Conservation (phyloP, 768 basidiomycete species). For the Auriculariales sp. region DNA sequence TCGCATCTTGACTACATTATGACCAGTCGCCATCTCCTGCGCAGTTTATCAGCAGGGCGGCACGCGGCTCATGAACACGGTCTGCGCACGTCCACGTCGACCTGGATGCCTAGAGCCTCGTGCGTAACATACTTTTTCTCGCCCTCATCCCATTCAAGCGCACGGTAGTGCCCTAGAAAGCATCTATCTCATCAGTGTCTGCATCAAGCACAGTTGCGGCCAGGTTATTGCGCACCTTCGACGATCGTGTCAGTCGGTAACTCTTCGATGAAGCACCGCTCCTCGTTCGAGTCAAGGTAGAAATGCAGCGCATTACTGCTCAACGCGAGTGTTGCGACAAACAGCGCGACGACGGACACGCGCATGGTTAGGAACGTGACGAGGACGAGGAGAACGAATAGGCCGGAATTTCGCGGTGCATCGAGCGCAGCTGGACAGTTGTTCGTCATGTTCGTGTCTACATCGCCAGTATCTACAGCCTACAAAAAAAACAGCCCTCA, state of each 20-base stretch:
- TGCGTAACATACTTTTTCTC: conserved; percentile 55
- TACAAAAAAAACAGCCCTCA: too few species aligned
- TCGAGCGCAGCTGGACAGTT: too few species aligned
- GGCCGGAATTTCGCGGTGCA: too few species aligned
- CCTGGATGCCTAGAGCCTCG: conserved; percentile 70
- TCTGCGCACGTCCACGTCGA: conserved; percentile 70
- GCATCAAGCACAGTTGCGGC: conserved; percentile 4
- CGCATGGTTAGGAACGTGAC: neutral
- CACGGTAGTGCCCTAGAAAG: conserved; percentile 74
- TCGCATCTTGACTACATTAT: conserved; percentile 75
- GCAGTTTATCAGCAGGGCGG: neutral
- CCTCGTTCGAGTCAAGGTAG: conserved; percentile 89
- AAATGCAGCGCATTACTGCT: conserved; percentile 76
- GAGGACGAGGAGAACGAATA: too few species aligned
- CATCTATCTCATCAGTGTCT: too few species aligned
- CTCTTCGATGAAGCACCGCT: conserved; percentile 93
- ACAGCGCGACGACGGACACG: conserved; percentile 19
- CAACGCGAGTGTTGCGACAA: too few species aligned
- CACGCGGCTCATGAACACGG: neutral
- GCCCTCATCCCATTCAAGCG: conserved; percentile 78
- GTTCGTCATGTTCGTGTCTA: too few species aligned
- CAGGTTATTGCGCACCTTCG: conserved; percentile 44
- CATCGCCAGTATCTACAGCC: too few species aligned
- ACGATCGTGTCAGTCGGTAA: conserved; percentile 90
- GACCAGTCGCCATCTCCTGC: conserved; percentile 76